These are phyloP conservation scores for Aspergillus kassunensis DNA, from an alignment of 495 filamentous ascomycete genomes.

Conservation along the genomic window DNA sequence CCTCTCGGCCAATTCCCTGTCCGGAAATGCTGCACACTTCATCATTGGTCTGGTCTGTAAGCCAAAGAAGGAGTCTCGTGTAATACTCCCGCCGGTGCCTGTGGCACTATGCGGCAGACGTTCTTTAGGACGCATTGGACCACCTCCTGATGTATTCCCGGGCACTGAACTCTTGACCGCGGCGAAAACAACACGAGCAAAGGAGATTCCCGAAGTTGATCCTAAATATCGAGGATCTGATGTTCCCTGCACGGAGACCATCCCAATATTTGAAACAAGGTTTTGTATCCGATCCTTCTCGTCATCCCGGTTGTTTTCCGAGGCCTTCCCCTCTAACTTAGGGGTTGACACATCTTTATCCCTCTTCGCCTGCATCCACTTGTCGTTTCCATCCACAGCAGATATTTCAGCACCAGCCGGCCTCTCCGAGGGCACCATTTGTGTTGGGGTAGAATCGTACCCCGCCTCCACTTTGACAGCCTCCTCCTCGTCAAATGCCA, in stretches of 20 bases:
- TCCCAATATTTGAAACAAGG: conserved; percentile 71
- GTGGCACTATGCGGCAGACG: conserved; percentile 41
- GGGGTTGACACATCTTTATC: conserved; percentile 15
- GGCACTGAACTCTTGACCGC: conserved; percentile 82
- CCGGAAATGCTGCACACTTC: conserved; percentile 79
- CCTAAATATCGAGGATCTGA: conserved; percentile 78
- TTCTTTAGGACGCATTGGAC: conserved; percentile 46
- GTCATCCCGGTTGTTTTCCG: conserved; percentile 24
- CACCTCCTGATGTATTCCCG: conserved; percentile 54
- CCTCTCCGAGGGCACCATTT: conserved; percentile 11
- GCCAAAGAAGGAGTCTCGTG: conserved; percentile 95
- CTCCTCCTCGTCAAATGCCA: conserved; percentile 68
- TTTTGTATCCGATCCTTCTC: conserved; percentile 61
- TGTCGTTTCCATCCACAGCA: conserved; percentile 16
- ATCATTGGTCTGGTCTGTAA: conserved; percentile 86
- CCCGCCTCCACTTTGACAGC: conserved; percentile 35
- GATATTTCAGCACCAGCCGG: conserved; percentile 17
- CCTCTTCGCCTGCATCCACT: conserved; percentile 22
- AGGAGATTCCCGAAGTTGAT: conserved; percentile 87
- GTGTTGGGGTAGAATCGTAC: conserved; percentile 24
- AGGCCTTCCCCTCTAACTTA: conserved; percentile 33
- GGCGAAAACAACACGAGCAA: conserved; percentile 90
- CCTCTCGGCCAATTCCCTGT: conserved; percentile 62
- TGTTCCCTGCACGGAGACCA: conserved; percentile 70
- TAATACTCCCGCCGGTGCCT: conserved; percentile 60